Base-by-base conservation (phyloP, 179 eudicot species). In the Beta corolliflora region DNA sequence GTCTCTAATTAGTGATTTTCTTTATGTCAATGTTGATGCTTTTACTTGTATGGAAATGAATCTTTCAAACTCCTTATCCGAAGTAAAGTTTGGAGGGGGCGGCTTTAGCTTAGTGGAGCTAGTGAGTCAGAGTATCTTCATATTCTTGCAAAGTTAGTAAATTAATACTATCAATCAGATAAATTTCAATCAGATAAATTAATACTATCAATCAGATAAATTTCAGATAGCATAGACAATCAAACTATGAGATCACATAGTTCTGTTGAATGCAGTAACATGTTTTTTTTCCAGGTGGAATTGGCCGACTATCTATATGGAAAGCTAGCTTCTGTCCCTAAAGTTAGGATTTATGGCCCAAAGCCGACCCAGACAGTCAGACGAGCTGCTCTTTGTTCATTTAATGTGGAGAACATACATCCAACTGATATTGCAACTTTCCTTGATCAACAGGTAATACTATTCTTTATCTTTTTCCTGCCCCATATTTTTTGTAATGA, bases 381-480 rank as follows among this genome's bases (percentile, higher is more conserved):
- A 45, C 92, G 99, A 52, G 98, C 94, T 69, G 98, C 99, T 81
- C 88, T 95, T 50, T 95, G 99, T 84, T 90, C 98, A 11, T 95
- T 95, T 86, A 95, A 95, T 80, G 89, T 95, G 45, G 89, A 94
- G 83, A 89, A 83, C 71, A 85, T 95, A 78, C 98, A 94, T 84
- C 97, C 98, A 18, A 94, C 98, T 4, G 98, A 94, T 79, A 82
- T 95, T 60, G 98, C 98, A 15, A 94, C 99, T 58, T 88, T 95
- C 82, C 92, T 95, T 69, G 99, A 95, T 83, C 99, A 95, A 81
- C 98, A 94, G 94, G 99, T 94, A 85, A 29, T 3, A 31, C 45
- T 14, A 4, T 41, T 23, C 19, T 25, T 71, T 3, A 21, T 16
- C 41, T 72, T 65, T 4, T 13, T 23, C 52, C 31, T 4, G 16